A percentile compares a stretch with the other conserved stretches of the same genome.
phyloP scores from a whole-genome alignment of 345 rosid species.

The Toxicodendron radicans region DNA sequence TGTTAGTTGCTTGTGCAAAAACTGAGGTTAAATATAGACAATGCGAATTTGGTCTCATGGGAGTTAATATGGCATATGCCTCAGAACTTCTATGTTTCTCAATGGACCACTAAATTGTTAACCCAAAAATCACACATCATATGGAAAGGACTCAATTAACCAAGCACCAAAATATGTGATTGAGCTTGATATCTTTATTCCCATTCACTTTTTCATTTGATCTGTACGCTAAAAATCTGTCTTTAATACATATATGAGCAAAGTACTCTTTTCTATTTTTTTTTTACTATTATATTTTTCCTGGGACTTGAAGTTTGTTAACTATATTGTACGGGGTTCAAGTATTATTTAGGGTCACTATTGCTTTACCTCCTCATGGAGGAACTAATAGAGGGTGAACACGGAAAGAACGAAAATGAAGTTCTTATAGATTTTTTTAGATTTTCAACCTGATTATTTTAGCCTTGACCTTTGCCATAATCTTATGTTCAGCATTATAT shows the following conservation, averaged over 20 bases:
- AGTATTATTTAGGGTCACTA: neutral
- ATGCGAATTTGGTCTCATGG: neutral
- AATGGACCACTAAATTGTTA: neutral
- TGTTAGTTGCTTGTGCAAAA: neutral
- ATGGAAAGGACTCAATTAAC: neutral
- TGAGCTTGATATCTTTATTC: neutral
- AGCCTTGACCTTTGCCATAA: neutral
- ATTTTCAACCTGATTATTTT: neutral
- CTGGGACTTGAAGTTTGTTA: no score
- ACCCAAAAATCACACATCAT: neutral
- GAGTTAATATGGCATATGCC: neutral
- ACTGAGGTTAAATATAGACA: conserved; percentile 12
- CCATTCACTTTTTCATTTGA: neutral
- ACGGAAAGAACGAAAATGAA: neutral
- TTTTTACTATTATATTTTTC: neutral
- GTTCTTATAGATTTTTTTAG: no score
- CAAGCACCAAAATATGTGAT: neutral
- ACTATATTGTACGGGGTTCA: neutral
- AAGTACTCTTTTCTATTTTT: neutral
- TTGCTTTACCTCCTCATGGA: neutral
- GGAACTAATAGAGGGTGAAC: neutral
- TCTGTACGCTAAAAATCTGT: neutral
- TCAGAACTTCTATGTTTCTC: neutral
- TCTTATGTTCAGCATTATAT: neutral
- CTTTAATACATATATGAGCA: neutral